These are phyloP conservation scores for Ogataea ganodermae DNA, from an alignment of 805 yeast species.

Conservation along the genomic window DNA sequence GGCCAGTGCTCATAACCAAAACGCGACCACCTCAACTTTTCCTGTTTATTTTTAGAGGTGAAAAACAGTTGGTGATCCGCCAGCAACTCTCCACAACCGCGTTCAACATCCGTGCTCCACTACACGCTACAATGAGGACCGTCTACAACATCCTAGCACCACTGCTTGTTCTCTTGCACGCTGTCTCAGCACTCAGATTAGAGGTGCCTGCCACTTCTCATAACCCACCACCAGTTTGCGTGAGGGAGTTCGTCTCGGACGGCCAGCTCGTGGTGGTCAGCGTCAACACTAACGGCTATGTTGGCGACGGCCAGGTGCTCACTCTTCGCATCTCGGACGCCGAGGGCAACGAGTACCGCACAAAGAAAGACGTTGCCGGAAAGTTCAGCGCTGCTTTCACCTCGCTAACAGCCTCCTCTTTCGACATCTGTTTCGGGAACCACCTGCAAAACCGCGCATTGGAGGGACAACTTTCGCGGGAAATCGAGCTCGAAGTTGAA, in stretches of 20 bases:
- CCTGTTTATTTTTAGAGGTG: conserved; percentile 5
- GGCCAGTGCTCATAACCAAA: background rate
- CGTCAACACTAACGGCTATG: conserved; percentile 68
- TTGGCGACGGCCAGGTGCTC: conserved; percentile 86
- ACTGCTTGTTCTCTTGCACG: conserved; percentile 13
- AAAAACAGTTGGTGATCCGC: conserved; percentile 1
- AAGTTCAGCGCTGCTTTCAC: conserved; percentile 78
- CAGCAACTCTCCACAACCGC: background rate
- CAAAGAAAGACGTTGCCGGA: conserved; percentile 74
- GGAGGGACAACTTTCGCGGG: conserved; percentile 55
- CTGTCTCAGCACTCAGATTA: conserved; percentile 29
- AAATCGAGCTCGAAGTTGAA: conserved; percentile 87
- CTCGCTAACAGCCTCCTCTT: conserved; percentile 76
- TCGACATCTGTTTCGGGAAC: conserved; percentile 91
- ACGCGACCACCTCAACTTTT: background rate
- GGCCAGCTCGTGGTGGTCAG: conserved; percentile 88
- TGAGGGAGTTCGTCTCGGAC: conserved; percentile 86
- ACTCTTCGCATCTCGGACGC: conserved; percentile 70
- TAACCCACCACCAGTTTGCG: conserved; percentile 63
- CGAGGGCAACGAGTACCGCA: conserved; percentile 82
- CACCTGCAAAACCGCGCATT: conserved; percentile 41
- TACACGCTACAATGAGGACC: conserved; percentile 10
- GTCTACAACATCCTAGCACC: conserved; percentile 7
- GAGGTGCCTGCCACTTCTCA: conserved; percentile 34
- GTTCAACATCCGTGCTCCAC: background rate